Percentiles rank a stretch among this genome's conserved stretches.
These are phyloP conservation scores for Fusarium poae DNA, from an alignment of 2,329 filamentous ascomycete genomes.

Conservation along the genomic window DNA sequence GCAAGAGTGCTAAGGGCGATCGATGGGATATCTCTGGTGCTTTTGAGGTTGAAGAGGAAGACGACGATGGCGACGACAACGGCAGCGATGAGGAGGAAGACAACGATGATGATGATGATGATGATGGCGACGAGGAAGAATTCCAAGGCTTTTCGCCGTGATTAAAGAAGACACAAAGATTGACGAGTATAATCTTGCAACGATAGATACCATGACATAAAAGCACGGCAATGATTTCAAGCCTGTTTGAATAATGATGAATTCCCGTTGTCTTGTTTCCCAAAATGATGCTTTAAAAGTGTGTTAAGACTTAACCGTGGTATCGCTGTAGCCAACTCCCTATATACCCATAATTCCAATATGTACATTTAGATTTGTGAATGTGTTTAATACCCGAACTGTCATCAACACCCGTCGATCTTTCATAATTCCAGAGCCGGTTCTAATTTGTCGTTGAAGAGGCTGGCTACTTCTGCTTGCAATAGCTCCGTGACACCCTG, in stretches of 20 bases:
- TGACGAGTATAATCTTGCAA: slow-evolving; percentile 19
- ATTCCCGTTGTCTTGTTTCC: slow-evolving; percentile 1
- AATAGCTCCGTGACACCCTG: slow-evolving; percentile 56
- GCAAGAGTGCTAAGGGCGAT: slow-evolving; percentile 83
- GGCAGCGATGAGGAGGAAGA: slow-evolving; percentile 54
- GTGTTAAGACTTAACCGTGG: slow-evolving; percentile 17
- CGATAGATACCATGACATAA: slow-evolving; percentile 42
- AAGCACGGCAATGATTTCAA: slow-evolving; percentile 26
- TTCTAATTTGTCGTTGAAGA: slow-evolving; percentile 46
- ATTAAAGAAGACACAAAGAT: slow-evolving; percentile 39
- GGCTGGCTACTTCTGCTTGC: slow-evolving; percentile 53
- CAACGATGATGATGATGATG: slow-evolving; percentile 55
- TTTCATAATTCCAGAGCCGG: slow-evolving; percentile 34
- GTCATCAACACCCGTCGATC: neutral
- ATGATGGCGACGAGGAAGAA: slow-evolving; percentile 63
- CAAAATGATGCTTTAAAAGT: slow-evolving; percentile 19
- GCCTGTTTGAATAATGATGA: slow-evolving; percentile 14
- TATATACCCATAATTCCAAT: slow-evolving; percentile 20
- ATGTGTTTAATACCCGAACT: neutral
- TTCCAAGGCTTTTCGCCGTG: slow-evolving; percentile 69
- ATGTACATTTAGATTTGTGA: slow-evolving; percentile 19
- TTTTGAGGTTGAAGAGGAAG: slow-evolving; percentile 76
- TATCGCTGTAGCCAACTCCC: slow-evolving; percentile 32
- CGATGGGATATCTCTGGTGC: slow-evolving; percentile 90
- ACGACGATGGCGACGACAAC: slow-evolving; percentile 58